Evolutionary conservation across 2,329 filamentous ascomycete species (phyloP), one percentile per base, ranked within the genome.

Genomic region (Epichloe hybrida): DNA sequence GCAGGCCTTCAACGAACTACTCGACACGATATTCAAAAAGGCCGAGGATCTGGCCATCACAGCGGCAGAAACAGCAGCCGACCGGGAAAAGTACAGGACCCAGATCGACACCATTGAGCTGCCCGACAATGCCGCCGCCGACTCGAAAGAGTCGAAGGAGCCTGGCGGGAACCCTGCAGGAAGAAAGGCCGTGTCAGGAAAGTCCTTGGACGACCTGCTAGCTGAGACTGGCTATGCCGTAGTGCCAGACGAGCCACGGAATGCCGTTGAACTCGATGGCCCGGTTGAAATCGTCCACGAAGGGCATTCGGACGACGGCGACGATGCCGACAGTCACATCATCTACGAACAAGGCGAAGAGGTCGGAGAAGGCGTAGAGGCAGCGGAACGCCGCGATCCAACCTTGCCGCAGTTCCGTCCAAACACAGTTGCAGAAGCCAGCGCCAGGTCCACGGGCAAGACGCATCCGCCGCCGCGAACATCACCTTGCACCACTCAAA

Each of bases 1-100:
- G 65, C 86, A 95, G 65, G 66, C 88, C 0, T 88, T 95, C 69
- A 96, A 97, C 61, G 89, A 97, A 66, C 72, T 97, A 2, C 77
- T 98, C 0, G 88, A 97, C 61, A 77, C 82, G 1, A 74, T 98
- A 0, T 98, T 98, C 70, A 84, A 84, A 57, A 73, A 77, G 4
- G 84, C 84, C 56, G 91, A 97, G 65, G 83, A 90, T 55, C 65
- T 87, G 17, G 83, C 88, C 1, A 69, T 93, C 53, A 75, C 80
- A 50, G 83, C 82, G 11, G 76, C 79, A 8, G 73, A 76, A 46
- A 87, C 84, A 0, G 79, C 77, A 54, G 69, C 70, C 9, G 72
- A 80, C 51, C 79, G 88, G 39, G 72, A 81, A 49, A 74, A 71
- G 54, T 80, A 73, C 61, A 71, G 72, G 40, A 67, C 69, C 51